These are phyloP conservation scores for Blastobotrys muscicola DNA, from an alignment of 805 yeast genomes.

Conservation along the genomic window DNA sequence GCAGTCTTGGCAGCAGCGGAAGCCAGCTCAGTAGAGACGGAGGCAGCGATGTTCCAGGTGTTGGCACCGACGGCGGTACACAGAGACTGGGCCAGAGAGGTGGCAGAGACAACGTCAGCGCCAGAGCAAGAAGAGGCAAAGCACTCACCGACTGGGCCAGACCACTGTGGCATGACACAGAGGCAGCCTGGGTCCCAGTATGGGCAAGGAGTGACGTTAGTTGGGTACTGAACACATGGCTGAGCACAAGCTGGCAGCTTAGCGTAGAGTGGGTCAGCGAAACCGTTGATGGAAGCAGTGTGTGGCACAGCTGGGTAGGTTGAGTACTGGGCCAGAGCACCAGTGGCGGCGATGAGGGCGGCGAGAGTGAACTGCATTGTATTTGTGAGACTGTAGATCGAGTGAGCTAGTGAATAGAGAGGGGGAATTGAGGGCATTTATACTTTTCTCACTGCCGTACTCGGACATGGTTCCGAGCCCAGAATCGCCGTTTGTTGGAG, in stretches of 20 bases:
- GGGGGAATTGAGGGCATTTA: no score
- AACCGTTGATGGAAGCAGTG: slow-evolving; percentile 39
- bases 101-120: slow-evolving; percentile 30
- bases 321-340: slow-evolving; percentile 21
- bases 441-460: no score
- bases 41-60: slow-evolving; percentile 38
- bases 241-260: slow-evolving; percentile 36
- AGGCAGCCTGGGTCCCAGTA: slow-evolving; percentile 46
- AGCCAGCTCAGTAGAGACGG: slow-evolving; percentile 27
- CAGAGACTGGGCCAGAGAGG: slow-evolving; percentile 34
- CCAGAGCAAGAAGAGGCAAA: slow-evolving; percentile 33
- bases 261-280: slow-evolving; percentile 35
- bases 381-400: not conserved
- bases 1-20: slow-evolving; percentile 21
- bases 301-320: slow-evolving; percentile 38
- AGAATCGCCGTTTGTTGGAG: no score
- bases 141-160: slow-evolving; percentile 36
- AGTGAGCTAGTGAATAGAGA: no score
- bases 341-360: slow-evolving; percentile 5
- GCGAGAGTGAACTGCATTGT: slow-evolving; percentile 1
- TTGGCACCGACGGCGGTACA: slow-evolving; percentile 36
- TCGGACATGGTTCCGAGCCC: no score
- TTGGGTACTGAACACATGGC: slow-evolving; percentile 21
- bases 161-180: slow-evolving; percentile 41
- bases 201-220: slow-evolving; percentile 39